Base-by-base conservation (phyloP, 768 basidiomycete genomes). In the Suillus subluteus region DNA sequence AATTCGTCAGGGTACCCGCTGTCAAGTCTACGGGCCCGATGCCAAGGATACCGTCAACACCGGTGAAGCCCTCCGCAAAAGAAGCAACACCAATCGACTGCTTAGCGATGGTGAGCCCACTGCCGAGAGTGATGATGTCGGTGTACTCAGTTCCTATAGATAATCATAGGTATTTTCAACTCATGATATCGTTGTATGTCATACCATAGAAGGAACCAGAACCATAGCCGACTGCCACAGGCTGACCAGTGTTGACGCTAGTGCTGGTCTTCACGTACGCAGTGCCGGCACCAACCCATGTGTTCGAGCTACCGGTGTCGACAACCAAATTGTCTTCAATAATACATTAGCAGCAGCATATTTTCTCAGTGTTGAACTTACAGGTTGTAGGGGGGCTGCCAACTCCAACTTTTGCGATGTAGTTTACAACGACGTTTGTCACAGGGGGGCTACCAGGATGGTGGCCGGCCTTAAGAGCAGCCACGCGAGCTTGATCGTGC, bases 1-100 rank as follows among this genome's bases (percentile, higher is more conserved):
- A 35, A 44, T 64, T 30, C 15, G 64, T 64, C 56, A 71, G 64
- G 40, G 74, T 76, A 73, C 82, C 84, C 58, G 75, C 13, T 0
- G 90, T 90, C 56, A 91, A 79, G 64, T 76, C 81, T 18, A 78
- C 76, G 23, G 90, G 90, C 30, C 90, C 90, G 66, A 91, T 83
- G 16, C 89, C 89, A 30, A 91, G 70, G 67, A 91, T 89, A 13
- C 89, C 89, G 70, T 91, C 90, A 32, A 86, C 80, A 44, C 82
- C 84, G 0, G 66, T 37, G 71, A 86, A 84, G 35, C 78, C 89
- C 2, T 58, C n/a, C 0, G 84, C 79, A 0, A 21, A 72, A 4
- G 79, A 74, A 21, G 89, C 88, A 62, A 87, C 88, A 69, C 90
- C 90, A 59, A 91, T 89, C 12, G 87, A 89, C 71, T 91, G 90